Base-by-base conservation (phyloP, 2,329 filamentous ascomycete genomes). In the Claviceps sp. region DNA sequence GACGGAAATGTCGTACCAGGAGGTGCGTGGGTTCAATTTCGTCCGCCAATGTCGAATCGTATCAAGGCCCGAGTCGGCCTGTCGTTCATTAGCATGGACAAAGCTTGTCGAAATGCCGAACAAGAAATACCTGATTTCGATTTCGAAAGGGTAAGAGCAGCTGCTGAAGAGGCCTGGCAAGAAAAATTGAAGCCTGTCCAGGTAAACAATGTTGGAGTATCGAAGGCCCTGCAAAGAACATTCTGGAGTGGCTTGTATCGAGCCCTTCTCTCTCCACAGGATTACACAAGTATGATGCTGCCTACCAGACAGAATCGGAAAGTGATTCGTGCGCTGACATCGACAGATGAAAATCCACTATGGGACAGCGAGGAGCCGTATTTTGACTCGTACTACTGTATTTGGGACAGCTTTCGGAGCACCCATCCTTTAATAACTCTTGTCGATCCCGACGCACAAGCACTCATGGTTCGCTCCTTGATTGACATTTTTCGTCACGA, bases 171-270 rank as follows among this genome's bases (percentile, higher is more conserved):
- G 9, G 75, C 70, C 0, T 88, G 84, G 85, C 72, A 70, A 45
- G 68, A 77, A 8, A 87, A 87, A 62, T 64, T 88, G 43, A 68
- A 70, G 1, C 75, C 76, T 0, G 69, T 88, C 29, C 66, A 70
- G 26, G 67, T 88, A 3, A 72, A 85, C 55, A 66, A 74, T 1
- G 71, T 61, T 0, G 74, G 73, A 0, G 75, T 79, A 4, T 76
- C 77, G 9, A 74, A 74, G 50, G 70, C 75, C 14, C 60, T 86
- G 23, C 77, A 83, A 61, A 79, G 71, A 4, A 74, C 79, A 0
- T 87, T 88, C 58, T 88, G 83, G 83, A 85, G 80, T 44, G 83
- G 83, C 1, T 66, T 83, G 5, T 88, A 88, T 60, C 72, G 84
- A 37, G 71, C 79, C 0, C 74, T 87, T 71, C 76, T 88, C 48